phyloP scores from a whole-genome alignment of 1,284 basidiomycete genomes.

The Fomitopsis betulina region DNA sequence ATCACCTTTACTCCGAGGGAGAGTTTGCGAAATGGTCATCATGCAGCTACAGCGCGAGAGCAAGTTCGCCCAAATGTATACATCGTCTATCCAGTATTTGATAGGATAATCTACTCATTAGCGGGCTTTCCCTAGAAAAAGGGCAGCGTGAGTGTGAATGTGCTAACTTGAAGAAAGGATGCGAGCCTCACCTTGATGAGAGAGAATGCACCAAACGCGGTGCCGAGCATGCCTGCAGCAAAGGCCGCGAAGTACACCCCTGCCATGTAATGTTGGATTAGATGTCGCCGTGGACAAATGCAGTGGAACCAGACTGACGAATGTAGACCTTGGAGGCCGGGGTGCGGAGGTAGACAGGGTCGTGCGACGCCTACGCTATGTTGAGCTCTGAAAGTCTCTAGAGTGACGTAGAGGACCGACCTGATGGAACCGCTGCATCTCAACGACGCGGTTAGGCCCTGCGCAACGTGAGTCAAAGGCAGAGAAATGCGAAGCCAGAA shows the following conservation, averaged over 20 bases:
- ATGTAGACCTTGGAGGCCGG: slow-evolving; percentile 45
- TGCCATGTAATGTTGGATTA: slow-evolving; percentile 23
- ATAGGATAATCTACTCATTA: slow-evolving; percentile 15
- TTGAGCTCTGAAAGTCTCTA: not conserved
- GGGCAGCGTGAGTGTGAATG: not conserved
- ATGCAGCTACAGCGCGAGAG: not conserved
- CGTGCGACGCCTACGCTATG: slow-evolving; percentile 29
- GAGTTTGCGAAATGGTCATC: not conserved
- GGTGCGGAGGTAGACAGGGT: slow-evolving; percentile 42
- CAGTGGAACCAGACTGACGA: slow-evolving; percentile 28
- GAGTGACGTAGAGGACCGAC: slow-evolving; percentile 30
- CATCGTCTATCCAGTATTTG: slow-evolving; percentile 13
- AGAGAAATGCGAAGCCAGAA: not conserved
- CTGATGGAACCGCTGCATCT: slow-evolving; percentile 64
- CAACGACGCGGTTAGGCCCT: slow-evolving; percentile 63
- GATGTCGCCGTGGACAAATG: not conserved
- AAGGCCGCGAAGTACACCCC: slow-evolving; percentile 53
- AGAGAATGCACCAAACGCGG: slow-evolving; percentile 43
- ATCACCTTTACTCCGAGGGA: not conserved
- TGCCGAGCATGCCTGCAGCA: slow-evolving; percentile 47
- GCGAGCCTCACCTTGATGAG: slow-evolving; percentile 44
- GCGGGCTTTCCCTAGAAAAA: slow-evolving; percentile 24
- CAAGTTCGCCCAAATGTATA: slow-evolving; percentile 5
- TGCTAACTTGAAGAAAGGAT: not conserved
- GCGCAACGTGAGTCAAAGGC: slow-evolving; percentile 2